These are phyloP conservation scores for Aspergillus jensenii DNA, from an alignment of 2,329 filamentous ascomycete species.

Conservation along the genomic window DNA sequence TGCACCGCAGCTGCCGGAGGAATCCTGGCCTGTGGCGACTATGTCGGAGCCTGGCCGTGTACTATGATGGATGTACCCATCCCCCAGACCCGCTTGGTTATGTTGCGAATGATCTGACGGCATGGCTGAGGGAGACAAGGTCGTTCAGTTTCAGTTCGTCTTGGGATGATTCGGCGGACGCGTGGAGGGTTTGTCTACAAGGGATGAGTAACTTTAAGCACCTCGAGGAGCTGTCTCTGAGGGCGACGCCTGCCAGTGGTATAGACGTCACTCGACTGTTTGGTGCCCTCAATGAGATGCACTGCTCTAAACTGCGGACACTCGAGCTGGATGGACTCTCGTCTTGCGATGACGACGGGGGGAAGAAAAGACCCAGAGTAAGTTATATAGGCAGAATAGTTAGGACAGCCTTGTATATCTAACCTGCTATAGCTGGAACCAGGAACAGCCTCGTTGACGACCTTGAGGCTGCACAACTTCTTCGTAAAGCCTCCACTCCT, in stretches of 20 bases:
- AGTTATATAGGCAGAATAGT: neutral
- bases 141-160: neutral
- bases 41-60: neutral
- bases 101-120: neutral
- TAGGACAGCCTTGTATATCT: neutral
- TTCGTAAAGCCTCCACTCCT: neutral
- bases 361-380: neutral
- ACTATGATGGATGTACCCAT: neutral
- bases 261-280: neutral
- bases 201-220: neutral
- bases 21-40: neutral
- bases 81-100: neutral
- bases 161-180: neutral
- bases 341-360: neutral
- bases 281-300: neutral
- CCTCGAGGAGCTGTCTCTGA: neutral
- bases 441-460: neutral
- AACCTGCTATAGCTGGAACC: neutral
- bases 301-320: neutral
- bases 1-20: neutral
- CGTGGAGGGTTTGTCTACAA: neutral
- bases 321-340: neutral
- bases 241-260: too few species aligned
- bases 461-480: neutral
- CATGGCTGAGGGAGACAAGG: neutral